Evolutionary conservation across 1,284 basidiomycete species (phyloP).

Genomic region (Ganoderma multipileum): DNA sequence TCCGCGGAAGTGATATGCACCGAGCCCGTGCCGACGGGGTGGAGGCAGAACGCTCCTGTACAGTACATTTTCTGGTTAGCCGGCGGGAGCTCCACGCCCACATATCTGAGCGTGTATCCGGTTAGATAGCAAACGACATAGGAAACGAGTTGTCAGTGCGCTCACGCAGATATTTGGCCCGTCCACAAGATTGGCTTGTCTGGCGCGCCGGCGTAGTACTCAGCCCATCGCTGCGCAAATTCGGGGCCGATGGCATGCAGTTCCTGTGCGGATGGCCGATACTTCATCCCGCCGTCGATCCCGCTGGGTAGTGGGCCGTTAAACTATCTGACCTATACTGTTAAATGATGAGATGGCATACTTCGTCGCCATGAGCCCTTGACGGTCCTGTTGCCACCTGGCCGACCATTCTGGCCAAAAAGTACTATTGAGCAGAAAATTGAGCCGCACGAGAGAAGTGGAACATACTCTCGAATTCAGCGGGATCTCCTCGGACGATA

Average conservation of each 20-base stretch:
- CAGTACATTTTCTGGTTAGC: conserved; percentile 7
- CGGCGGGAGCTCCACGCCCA: conserved; percentile 1
- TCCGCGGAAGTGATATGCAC: conserved; percentile 50
- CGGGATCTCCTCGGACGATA: conserved; percentile 46
- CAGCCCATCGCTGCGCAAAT: conserved; percentile 48
- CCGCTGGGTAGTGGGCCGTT: conserved; percentile 36
- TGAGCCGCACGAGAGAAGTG: not conserved
- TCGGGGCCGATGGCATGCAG: conserved; percentile 48
- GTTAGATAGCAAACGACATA: not conserved
- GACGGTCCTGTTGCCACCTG: conserved; percentile 51
- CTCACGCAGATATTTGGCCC: conserved; percentile 20
- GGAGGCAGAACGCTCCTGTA: conserved; percentile 23
- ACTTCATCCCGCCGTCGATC: conserved; percentile 53
- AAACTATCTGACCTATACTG: not conserved
- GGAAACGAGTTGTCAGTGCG: not conserved
- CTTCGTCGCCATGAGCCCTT: conserved; percentile 57
- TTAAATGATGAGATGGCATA: conserved; percentile 26
- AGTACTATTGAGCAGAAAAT: too few relatives aligned
- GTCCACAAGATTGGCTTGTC: conserved; percentile 53
- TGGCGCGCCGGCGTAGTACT: conserved; percentile 47
- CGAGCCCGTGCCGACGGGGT: conserved; percentile 49
- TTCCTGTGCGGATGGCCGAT: conserved; percentile 51
- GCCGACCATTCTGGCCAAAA: conserved; percentile 42
- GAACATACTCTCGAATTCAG: conserved; percentile 40
- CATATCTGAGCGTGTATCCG: conserved; percentile 5